phyloP scores from a whole-genome alignment of 257 asterid genomes.

The Sherardia arvensis region DNA sequence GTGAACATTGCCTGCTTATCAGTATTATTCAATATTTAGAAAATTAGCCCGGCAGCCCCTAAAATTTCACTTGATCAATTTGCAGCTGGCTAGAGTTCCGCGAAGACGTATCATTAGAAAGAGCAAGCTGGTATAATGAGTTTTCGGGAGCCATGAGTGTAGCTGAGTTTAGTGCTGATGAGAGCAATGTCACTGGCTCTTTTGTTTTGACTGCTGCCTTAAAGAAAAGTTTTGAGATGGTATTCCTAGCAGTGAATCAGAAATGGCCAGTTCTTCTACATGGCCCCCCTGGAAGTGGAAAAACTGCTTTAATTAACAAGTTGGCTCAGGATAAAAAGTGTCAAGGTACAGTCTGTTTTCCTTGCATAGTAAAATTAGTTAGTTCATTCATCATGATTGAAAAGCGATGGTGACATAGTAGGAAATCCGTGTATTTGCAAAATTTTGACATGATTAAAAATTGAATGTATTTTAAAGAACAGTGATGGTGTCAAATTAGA shows the following conservation, averaged over 20 bases:
- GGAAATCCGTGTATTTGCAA: not conserved
- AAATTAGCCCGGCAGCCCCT: too few species aligned
- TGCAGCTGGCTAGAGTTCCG: conserved; percentile 81
- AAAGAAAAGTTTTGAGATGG: conserved; percentile 69
- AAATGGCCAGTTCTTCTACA: conserved; percentile 94
- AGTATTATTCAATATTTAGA: too few species aligned
- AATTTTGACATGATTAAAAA: not conserved
- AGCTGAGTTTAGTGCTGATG: conserved; percentile 12
- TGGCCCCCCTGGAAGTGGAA: conserved; percentile 92
- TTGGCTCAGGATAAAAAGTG: conserved; percentile 54
- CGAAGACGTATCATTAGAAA: conserved; percentile 70
- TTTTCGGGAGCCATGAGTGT: conserved; percentile 22
- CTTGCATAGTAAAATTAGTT: not conserved
- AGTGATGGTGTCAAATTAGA: not conserved
- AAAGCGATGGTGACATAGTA: too few species aligned
- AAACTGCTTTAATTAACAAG: conserved; percentile 61
- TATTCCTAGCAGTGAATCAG: conserved; percentile 70
- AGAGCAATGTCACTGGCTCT: conserved; percentile 18
- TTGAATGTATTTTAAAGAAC: not conserved
- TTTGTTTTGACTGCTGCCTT: conserved; percentile 60
- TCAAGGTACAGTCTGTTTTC: conserved; percentile 37
- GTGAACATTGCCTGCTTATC: not conserved
- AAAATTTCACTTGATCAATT: conserved; percentile 3
- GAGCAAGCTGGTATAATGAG: conserved; percentile 64
- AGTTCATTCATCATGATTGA: not conserved